Percentiles rank a stretch among this genome's conserved stretches.
Evolutionary conservation across 148 eudicot genomes (phyloP).

Genomic region (Vaccinium darrowii): DNA sequence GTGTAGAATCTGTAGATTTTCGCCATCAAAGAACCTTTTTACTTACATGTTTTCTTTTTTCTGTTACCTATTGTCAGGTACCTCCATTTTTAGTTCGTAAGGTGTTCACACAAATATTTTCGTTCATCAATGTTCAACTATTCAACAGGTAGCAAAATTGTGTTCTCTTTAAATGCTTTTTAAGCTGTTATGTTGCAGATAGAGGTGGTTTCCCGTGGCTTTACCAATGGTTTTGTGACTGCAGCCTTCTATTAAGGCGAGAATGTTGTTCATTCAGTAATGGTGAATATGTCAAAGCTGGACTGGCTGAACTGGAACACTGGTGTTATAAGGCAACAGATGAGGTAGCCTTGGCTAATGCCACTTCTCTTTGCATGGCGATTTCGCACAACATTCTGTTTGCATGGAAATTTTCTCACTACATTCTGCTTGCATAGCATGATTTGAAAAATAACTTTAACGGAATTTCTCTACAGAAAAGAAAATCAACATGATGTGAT

Average conservation of each 20-base stretch:
- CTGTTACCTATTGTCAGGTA: conserved; percentile 46
- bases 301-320: conserved; percentile 83
- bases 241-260: conserved; percentile 91
- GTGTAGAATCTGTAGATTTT: not conserved
- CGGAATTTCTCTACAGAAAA: not conserved
- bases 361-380: not conserved
- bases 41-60: conserved; percentile 9
- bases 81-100: conserved; percentile 94
- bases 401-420: not conserved
- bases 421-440: not conserved
- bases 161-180: not conserved
- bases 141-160: conserved; percentile 72
- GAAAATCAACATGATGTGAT: not conserved
- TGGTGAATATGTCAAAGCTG: conserved; percentile 98
- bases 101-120: conserved; percentile 95
- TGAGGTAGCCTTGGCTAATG: conserved; percentile 47
- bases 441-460: not conserved
- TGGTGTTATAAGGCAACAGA: conserved; percentile 87
- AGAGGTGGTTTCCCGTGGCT: not conserved
- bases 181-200: conserved; percentile 10
- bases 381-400: no score
- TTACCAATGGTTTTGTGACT: conserved; percentile 17
- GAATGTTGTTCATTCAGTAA: conserved; percentile 99
- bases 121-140: conserved; percentile 94
- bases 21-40: not conserved